Conservation (phyloP, 352 stramenopile genomes). For the Globisporangium lucens region DNA sequence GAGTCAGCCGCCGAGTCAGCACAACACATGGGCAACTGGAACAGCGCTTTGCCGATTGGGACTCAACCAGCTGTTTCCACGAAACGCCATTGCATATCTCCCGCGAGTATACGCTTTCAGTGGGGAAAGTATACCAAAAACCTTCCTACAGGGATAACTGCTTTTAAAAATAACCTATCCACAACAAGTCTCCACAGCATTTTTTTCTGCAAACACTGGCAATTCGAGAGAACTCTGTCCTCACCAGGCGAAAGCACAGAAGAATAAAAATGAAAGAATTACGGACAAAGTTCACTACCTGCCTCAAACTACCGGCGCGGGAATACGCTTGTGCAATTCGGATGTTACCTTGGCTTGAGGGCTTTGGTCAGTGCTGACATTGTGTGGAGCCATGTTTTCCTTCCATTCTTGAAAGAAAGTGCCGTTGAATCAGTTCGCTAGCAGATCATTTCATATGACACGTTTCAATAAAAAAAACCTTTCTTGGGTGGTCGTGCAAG, state of each 20-base stretch:
- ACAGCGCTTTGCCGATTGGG: slow-evolving; percentile 1
- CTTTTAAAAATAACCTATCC: not conserved
- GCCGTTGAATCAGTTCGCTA: no score
- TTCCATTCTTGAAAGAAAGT: no score
- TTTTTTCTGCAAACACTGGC: not conserved
- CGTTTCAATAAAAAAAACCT: not conserved
- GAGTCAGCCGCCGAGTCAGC: slow-evolving; percentile 19
- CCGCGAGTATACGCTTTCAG: not conserved
- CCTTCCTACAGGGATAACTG: not conserved
- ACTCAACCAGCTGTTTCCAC: slow-evolving; percentile 17
- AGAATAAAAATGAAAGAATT: no score
- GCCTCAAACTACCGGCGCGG: no score
- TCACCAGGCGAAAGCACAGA: no score
- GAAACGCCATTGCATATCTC: slow-evolving; percentile 4
- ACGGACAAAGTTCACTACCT: no score
- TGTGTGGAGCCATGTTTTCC: not conserved
- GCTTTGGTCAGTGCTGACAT: no score
- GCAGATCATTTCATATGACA: not conserved
- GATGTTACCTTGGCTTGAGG: no score
- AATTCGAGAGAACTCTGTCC: no score
- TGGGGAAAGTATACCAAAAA: not conserved
- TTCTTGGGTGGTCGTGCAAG: not conserved
- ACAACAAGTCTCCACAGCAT: not conserved
- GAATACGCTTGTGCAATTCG: no score
- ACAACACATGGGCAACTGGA: slow-evolving; percentile 8